Base-by-base conservation (phyloP, 371 early-diverging fungal genomes). In the Mortierella sp. region DNA sequence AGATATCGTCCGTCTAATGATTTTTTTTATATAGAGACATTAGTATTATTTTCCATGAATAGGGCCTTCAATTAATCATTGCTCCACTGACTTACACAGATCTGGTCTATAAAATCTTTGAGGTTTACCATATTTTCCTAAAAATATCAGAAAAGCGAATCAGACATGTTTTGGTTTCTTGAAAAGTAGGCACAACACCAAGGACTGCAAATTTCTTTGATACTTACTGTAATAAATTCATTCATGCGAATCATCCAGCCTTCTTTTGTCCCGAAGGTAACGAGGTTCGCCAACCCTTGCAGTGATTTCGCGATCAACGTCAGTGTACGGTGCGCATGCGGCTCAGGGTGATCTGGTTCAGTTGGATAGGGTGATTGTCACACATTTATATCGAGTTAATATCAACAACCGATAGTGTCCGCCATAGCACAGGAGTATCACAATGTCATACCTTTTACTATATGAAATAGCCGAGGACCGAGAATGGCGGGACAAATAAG, bases 401-500 rank as follows among this genome's bases (percentile, higher is more conserved):
- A 61, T 10, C 18, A 3, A 12, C 26, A 58, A 55, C 14, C 1
- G 20, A 18, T 24, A 12, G 6, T 35, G 8, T 24, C 47, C 12
- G 5, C 14, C 57, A 40, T 12, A 32, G 18, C 18, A 43, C 51
- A 45, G 18, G 18, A 24, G 5, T 49, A 55, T 57, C 57, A 26
- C 12, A n/a, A 26, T 5, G 22, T 54, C 30, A 62, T 81, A 88
- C 90, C 87, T 83, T 83, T 71, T 45, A 91, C 89, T n/a, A 96
- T 78, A 18, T 90, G 89, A 84, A 95, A 96, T 20, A 93, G 81
- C 70, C 92, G 91, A n/a, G 96, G 96, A 59, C 93, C 90, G 28
- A 95, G 86, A 72, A 96, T 93, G 0, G 96, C 95, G 0, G 96
- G 95, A 66, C 95, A 95, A 65, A 96, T 90, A 68, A 95, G 87